Percentiles rank a stretch among this genome's conserved stretches.
These are phyloP conservation scores for Eucalyptus fibrosa DNA, from an alignment of 345 rosid genomes.

Conservation along the genomic window DNA sequence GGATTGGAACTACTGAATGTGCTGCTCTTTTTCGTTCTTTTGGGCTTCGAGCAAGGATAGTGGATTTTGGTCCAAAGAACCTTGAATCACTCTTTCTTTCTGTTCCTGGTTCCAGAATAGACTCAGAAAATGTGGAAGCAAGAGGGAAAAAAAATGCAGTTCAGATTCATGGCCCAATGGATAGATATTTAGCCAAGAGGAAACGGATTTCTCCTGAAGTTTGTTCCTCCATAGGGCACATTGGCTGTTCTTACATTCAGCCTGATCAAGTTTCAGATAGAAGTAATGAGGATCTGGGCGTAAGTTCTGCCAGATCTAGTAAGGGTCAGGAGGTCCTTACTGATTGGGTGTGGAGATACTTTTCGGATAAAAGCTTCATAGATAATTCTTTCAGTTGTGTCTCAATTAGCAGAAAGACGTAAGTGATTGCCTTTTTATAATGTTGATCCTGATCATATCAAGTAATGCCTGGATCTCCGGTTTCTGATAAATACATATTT, in stretches of 20 bases:
- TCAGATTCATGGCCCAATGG: conserved; percentile 58
- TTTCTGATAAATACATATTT: not conserved
- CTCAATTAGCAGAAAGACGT: conserved; percentile 38
- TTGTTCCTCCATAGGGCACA: not conserved
- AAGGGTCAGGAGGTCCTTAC: conserved; percentile 32
- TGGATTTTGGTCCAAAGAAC: conserved; percentile 65
- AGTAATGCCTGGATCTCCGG: not conserved
- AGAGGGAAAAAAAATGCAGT: conserved; percentile 15
- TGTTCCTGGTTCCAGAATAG: conserved; percentile 45
- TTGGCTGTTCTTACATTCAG: not conserved
- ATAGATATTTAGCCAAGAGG: conserved; percentile 24
- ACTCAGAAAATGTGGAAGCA: not conserved
- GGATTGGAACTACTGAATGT: conserved; percentile 78
- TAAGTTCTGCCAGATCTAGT: conserved; percentile 1
- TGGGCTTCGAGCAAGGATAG: conserved; percentile 57
- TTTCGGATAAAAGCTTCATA: conserved; percentile 25
- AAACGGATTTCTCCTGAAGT: not conserved
- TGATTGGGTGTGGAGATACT: conserved; percentile 84
- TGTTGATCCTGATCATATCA: not conserved
- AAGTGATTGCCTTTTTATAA: not conserved
- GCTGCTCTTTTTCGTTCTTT: conserved; percentile 71
- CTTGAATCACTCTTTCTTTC: conserved; percentile 39
- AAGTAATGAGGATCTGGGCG: not conserved
- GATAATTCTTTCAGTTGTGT: conserved; percentile 9
- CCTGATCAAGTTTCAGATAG: not conserved